Evolutionary conservation across 495 filamentous ascomycete genomes (phyloP), one percentile per base, ranked within the genome.

Genomic region (Penicillium lagena): DNA sequence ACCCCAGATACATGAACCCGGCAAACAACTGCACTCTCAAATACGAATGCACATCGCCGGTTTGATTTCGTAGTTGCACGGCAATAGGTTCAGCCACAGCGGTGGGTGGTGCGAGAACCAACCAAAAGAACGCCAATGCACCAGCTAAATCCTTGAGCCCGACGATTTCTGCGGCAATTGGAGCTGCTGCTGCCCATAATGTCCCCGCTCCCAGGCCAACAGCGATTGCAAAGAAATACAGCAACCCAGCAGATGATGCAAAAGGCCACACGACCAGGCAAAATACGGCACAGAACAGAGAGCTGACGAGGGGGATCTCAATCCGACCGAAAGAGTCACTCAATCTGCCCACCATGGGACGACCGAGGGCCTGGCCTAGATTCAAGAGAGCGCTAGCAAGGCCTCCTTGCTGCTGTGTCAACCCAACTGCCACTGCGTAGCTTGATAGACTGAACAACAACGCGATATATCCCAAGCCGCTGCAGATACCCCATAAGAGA

Each of bases 231-330:
- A 83, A 89, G 37, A 87, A 73, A 17, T 83, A 74, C 29, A 83
- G 62, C 4, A 81, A 69, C 1, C 77, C 77, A 36, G 74, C 78
- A 33, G 59, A 69, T 36, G 71, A 72, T 1, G 82, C 79, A 9
- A 78, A 79, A 29, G 80, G 76, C 86, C 86, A 91, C 5, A 89
- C 61, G 12, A 79, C 76, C 40, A 89, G 75, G 32, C 74, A 72
- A 9, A 77, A 63, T 7, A 87, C 27, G 4, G 77, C 80, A 10
- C 75, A 76, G 7, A 80, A 48, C 12, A 84, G 56, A 0, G 82
- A 85, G 40, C 80, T 73, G 0, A 73, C 40, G 3, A 68, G 70
- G 9, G 85, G 77, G 30, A 82, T 68, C 46, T 87, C 81, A 36
- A 89, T 62, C 27, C 83, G 68, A 0, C 86, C 85, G 40, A 77